Evolutionary conservation across 768 basidiomycete genomes (phyloP).

Genomic region (Coprinopsis strossmayeri): DNA sequence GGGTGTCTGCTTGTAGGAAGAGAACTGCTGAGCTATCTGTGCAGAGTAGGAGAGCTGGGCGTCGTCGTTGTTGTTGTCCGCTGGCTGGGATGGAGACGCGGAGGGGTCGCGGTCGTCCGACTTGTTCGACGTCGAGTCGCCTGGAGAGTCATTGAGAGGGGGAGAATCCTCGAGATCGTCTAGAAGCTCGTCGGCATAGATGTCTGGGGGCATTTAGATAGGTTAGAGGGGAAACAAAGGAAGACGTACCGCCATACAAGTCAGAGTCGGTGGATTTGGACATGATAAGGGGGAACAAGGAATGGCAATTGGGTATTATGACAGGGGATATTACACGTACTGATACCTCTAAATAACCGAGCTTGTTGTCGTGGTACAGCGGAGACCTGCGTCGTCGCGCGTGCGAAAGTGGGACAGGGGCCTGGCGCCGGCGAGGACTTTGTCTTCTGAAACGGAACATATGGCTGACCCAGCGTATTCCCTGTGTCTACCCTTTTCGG

Average conservation of each 20-base stretch:
- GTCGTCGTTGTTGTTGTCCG: too few species aligned
- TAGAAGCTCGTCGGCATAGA: constrained; percentile 48
- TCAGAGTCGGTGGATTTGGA: constrained; percentile 23
- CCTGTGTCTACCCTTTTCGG: constrained; percentile 8
- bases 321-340: not conserved
- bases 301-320: not conserved
- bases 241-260: constrained; percentile 25
- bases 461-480: not conserved
- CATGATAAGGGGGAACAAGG: not conserved
- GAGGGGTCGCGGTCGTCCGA: constrained; percentile 26
- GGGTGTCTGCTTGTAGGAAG: constrained; percentile 56
- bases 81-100: too few species aligned
- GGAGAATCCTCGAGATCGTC: constrained; percentile 25
- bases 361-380: too few species aligned
- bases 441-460: not conserved
- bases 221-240: constrained; percentile 23
- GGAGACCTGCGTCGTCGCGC: not conserved
- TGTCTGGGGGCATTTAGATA: constrained; percentile 27
- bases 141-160: not conserved
- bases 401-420: not conserved
- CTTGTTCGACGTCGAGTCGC: constrained; percentile 7
- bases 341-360: too few species aligned
- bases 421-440: not conserved
- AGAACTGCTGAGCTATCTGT: constrained; percentile 61
- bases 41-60: constrained; percentile 50